These are phyloP conservation scores for Aspergillus fischeri DNA, from an alignment of 2,329 filamentous ascomycete species.

Conservation along the genomic window DNA sequence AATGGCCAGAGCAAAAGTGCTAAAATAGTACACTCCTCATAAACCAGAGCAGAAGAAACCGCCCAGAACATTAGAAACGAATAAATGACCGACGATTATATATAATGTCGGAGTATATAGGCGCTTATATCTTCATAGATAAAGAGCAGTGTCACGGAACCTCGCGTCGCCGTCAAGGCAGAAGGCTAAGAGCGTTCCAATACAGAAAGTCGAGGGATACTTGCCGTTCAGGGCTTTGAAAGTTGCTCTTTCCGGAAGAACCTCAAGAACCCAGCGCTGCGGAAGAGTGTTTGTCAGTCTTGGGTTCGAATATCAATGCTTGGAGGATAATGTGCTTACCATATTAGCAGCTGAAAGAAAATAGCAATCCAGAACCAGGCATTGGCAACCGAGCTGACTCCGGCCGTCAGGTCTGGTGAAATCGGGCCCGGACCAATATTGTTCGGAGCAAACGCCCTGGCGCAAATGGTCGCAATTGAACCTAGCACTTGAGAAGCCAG, in stretches of 20 bases:
- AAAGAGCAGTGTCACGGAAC: no score
- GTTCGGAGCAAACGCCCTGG: conserved; percentile 58
- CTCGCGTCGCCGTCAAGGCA: neutral
- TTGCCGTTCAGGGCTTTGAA: conserved; percentile 35
- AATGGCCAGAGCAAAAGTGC: no score
- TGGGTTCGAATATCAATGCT: neutral
- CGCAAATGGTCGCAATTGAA: conserved; percentile 58
- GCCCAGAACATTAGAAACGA: no score
- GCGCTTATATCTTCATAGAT: no score
- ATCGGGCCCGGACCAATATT: conserved; percentile 58
- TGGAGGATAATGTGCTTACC: conserved; percentile 42
- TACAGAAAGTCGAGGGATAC: neutral
- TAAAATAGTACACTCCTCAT: no score
- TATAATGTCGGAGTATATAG: no score
- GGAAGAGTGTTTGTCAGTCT: neutral
- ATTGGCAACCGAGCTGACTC: conserved; percentile 43
- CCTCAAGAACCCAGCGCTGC: conserved; percentile 37
- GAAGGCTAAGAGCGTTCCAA: neutral
- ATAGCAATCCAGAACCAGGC: conserved; percentile 61
- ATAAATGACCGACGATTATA: no score
- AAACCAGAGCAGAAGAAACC: no score
- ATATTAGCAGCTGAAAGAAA: conserved; percentile 55
- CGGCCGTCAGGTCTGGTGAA: conserved; percentile 58
- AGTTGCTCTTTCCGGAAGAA: conserved; percentile 46
- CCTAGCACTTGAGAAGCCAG: conserved; percentile 60